Percentiles rank a stretch among this genome's conserved stretches.
Conservation (phyloP, 2,329 filamentous ascomycete species). For the Fusarium metavorans region DNA sequence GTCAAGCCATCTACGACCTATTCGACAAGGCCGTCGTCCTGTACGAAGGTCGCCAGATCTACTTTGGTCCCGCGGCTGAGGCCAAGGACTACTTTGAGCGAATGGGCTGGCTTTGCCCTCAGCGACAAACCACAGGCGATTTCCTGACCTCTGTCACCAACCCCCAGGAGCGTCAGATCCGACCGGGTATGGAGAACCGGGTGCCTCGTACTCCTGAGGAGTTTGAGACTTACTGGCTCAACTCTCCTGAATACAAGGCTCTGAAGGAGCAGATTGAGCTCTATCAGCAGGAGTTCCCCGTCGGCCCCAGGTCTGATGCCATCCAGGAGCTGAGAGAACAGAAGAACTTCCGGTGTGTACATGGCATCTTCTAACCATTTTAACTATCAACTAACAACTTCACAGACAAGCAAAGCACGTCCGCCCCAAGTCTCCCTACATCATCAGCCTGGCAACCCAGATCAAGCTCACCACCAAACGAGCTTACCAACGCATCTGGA, state of each 20-base stretch:
- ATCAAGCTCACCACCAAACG: background rate
- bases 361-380: too few species aligned
- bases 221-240: conserved; percentile 1
- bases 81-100: background rate
- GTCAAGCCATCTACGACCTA: background rate
- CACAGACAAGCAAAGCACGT: background rate
- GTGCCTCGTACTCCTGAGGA: background rate
- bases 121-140: background rate
- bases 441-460: background rate
- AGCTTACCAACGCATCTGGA: background rate
- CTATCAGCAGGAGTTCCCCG: background rate
- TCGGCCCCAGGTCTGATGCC: background rate
- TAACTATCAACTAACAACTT: background rate
- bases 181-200: background rate
- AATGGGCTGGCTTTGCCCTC: background rate
- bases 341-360: background rate
- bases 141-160: background rate
- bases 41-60: background rate
- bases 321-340: background rate
- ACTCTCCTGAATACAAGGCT: background rate
- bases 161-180: background rate
- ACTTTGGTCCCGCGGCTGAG: background rate
- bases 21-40: background rate
- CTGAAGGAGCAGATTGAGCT: background rate
- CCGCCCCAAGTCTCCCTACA: background rate